phyloP scores from a whole-genome alignment of 2,329 filamentous ascomycete species.

The Fusarium mangiferae region DNA sequence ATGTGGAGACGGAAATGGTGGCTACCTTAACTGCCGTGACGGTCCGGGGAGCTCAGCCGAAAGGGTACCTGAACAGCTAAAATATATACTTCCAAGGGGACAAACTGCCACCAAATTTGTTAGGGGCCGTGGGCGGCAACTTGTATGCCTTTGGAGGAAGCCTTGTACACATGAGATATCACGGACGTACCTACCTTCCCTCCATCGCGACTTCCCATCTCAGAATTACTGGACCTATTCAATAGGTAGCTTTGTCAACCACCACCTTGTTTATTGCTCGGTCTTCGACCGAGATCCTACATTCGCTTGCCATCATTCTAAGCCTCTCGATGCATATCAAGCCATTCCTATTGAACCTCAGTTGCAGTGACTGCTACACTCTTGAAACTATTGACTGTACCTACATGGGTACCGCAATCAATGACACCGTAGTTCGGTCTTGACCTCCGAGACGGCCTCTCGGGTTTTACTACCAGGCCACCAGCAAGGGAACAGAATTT shows the following conservation, averaged over 20 bases:
- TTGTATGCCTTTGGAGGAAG: background rate
- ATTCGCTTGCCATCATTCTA: background rate
- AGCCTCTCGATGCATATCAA: background rate
- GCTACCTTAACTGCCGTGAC: slow-evolving; percentile 18
- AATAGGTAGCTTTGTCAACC: background rate
- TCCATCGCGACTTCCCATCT: background rate
- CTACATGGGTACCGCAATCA: background rate
- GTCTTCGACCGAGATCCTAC: slow-evolving; percentile 22
- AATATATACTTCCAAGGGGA: slow-evolving; percentile 1
- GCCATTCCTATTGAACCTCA: slow-evolving; percentile 16
- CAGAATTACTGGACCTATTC: background rate
- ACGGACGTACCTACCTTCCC: background rate
- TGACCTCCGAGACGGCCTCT: background rate
- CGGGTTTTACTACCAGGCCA: background rate
- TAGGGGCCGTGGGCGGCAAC: too few species aligned
- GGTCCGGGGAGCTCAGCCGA: background rate
- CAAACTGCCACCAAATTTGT: background rate
- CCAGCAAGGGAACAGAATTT: background rate
- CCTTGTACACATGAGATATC: background rate
- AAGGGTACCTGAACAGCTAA: background rate
- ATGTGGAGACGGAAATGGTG: slow-evolving; percentile 11
- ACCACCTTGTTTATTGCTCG: slow-evolving; percentile 13
- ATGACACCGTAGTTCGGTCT: background rate
- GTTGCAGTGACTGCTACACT: background rate
- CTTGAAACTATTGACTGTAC: background rate